A percentile compares a stretch with the other conserved stretches of the same genome.
Evolutionary conservation across 164 flowering plant species (phyloP).

Genomic region (Annona squamosa): DNA sequence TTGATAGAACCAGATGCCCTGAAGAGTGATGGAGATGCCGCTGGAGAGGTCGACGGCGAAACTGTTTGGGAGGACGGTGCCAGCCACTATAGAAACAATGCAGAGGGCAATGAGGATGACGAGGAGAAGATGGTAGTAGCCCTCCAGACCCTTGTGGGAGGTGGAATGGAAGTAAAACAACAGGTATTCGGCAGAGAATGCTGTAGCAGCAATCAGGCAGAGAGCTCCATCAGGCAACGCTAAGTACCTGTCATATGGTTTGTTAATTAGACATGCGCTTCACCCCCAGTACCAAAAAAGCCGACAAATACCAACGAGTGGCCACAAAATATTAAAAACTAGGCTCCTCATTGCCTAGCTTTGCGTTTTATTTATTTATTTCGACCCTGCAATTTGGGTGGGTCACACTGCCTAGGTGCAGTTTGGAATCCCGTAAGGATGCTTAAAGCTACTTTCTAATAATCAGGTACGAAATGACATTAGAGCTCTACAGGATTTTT

Average conservation of each 20-base stretch:
- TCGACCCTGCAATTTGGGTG: too few relatives aligned
- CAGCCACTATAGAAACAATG: constrained; percentile 49
- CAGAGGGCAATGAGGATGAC: constrained; percentile 81
- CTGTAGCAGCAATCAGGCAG: constrained; percentile 70
- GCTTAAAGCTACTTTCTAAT: too few relatives aligned
- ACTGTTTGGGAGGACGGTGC: constrained; percentile 67
- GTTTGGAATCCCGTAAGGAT: too few relatives aligned
- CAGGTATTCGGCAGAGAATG: constrained; percentile 80
- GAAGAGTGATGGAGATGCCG: constrained; percentile 85
- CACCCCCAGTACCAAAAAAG: too few relatives aligned
- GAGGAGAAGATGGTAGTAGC: constrained; percentile 85
- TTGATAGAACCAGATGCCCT: constrained; percentile 98
- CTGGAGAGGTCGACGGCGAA: constrained; percentile 59
- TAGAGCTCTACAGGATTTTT: too few relatives aligned
- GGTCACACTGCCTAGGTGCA: too few relatives aligned
- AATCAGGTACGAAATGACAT: too few relatives aligned
- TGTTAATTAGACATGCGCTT: not conserved
- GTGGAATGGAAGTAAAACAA: constrained; percentile 92
- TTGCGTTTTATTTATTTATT: too few relatives aligned
- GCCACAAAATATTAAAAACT: too few relatives aligned
- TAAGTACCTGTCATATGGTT: constrained; percentile 38
- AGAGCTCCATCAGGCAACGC: constrained; percentile 82
- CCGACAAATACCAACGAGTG: too few relatives aligned
- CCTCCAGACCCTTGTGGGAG: constrained; percentile 88
- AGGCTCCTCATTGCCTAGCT: too few relatives aligned